A percentile compares a stretch with the other conserved stretches of the same genome.
These are phyloP conservation scores for Trichoderma pleuroti DNA, from an alignment of 2,329 filamentous ascomycete genomes.

Conservation along the genomic window DNA sequence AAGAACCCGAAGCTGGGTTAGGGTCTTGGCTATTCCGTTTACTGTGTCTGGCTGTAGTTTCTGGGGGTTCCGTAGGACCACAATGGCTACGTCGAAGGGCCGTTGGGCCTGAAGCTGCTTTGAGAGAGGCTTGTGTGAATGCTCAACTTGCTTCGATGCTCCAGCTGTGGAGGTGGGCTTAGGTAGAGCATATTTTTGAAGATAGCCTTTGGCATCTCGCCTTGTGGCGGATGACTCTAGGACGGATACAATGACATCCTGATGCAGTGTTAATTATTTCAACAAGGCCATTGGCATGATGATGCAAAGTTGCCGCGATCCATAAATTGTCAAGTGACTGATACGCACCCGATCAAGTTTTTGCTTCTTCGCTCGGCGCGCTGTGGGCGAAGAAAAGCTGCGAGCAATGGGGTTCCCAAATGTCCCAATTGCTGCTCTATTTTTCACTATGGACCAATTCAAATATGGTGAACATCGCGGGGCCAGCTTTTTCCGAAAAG, in stretches of 20 bases:
- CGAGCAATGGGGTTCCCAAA: constrained; percentile 20
- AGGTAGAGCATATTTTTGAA: constrained; percentile 67
- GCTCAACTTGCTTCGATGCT: constrained; percentile 36
- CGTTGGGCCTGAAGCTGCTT: constrained; percentile 23
- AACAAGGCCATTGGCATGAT: background rate
- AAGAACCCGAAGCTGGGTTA: constrained; percentile 77
- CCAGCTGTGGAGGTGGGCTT: constrained; percentile 25
- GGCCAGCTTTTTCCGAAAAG: background rate
- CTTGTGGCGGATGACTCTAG: constrained; percentile 87
- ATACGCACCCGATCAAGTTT: constrained; percentile 32
- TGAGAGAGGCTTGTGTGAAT: constrained; percentile 23
- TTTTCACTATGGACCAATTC: background rate
- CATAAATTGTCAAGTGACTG: background rate
- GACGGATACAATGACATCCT: constrained; percentile 85
- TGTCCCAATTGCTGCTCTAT: background rate
- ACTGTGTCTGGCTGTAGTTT: constrained; percentile 65
- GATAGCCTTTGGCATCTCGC: constrained; percentile 85
- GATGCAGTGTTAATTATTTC: background rate
- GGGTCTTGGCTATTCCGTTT: constrained; percentile 72
- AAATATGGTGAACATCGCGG: background rate
- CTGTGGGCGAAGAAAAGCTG: constrained; percentile 30
- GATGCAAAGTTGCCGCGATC: background rate
- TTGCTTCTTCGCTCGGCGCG: constrained; percentile 31
- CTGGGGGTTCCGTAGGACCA: constrained; percentile 77
- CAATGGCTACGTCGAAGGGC: constrained; percentile 66